Evolutionary conservation across 768 basidiomycete genomes (phyloP).

Genomic region (Cubamyces sp.): DNA sequence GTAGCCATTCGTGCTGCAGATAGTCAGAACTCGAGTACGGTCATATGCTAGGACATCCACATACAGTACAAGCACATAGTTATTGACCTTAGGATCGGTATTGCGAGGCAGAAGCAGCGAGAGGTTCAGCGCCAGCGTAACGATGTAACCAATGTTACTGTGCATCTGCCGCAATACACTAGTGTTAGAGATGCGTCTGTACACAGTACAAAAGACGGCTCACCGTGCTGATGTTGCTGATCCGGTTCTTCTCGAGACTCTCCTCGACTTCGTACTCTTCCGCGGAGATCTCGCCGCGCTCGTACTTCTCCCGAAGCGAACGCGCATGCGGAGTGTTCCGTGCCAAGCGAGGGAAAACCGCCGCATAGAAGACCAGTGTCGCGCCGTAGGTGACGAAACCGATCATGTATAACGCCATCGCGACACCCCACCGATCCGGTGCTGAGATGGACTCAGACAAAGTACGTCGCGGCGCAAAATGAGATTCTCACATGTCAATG

Average conservation of each 20-base stretch:
- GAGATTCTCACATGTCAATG: slow-evolving; percentile 59
- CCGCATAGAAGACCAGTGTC: slow-evolving; percentile 80
- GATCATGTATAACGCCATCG: slow-evolving; percentile 80
- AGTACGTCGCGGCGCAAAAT: not conserved
- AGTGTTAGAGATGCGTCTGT: not conserved
- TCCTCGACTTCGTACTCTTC: slow-evolving; percentile 77
- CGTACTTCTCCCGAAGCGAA: slow-evolving; percentile 55
- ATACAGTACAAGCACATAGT: slow-evolving; percentile 73
- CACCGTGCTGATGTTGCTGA: slow-evolving; percentile 85
- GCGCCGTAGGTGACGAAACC: slow-evolving; percentile 82
- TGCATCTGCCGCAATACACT: slow-evolving; percentile 48
- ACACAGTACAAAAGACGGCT: slow-evolving; percentile 18
- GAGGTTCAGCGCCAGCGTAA: slow-evolving; percentile 66
- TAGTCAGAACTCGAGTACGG: not conserved
- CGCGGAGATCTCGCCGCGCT: slow-evolving; percentile 57
- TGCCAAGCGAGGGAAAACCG: slow-evolving; percentile 78
- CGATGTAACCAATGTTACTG: slow-evolving; percentile 76
- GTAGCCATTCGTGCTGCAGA: slow-evolving; percentile 65
- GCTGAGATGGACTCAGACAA: not conserved
- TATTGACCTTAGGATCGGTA: slow-evolving; percentile 66
- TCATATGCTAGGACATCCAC: slow-evolving; percentile 12
- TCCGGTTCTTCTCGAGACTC: slow-evolving; percentile 80
- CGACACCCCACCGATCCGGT: slow-evolving; percentile 74
- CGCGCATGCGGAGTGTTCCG: slow-evolving; percentile 73
- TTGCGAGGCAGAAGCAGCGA: slow-evolving; percentile 67